phyloP scores from a whole-genome alignment of 345 rosid species.

The Hevea brasiliensis region DNA sequence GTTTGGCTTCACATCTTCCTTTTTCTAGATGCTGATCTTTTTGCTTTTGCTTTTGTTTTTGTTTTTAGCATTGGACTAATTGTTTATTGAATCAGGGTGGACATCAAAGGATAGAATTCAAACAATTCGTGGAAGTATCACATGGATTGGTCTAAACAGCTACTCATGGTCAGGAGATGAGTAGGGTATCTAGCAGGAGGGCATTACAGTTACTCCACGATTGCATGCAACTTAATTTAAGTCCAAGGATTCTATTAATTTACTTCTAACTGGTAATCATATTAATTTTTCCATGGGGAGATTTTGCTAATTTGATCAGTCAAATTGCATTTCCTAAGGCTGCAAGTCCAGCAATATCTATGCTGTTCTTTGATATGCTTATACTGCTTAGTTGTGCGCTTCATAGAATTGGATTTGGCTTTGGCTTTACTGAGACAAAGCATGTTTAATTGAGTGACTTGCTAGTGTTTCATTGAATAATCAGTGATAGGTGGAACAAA shows the following conservation, averaged over 20 bases:
- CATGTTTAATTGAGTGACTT: conserved; percentile 18
- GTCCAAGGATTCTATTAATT: conserved; percentile 22
- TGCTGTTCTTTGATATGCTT: conserved; percentile 6
- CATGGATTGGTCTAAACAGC: conserved; percentile 9
- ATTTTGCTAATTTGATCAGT: conserved; percentile 7
- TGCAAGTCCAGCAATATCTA: conserved; percentile 3
- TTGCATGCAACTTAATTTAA: conserved; percentile 14
- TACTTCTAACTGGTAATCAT: neutral
- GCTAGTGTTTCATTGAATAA: conserved; percentile 15
- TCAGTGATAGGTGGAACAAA: conserved; percentile 18
- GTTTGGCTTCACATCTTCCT: neutral
- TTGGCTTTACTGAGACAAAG: neutral
- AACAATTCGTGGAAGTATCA: conserved; percentile 4
- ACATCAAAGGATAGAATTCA: conserved; percentile 3
- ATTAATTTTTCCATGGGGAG: conserved; percentile 21
- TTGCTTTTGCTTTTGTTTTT: neutral
- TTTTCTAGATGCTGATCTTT: conserved; percentile 15
- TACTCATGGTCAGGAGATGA: conserved; percentile 17
- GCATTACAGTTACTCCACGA: neutral
- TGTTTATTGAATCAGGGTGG: conserved; percentile 21
- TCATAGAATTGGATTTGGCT: conserved; percentile 12
- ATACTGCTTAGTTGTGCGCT: conserved; percentile 17
- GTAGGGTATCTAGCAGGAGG: neutral
- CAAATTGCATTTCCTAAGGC: conserved; percentile 12
- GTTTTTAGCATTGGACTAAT: conserved; percentile 10